phyloP scores from a whole-genome alignment of 345 rosid genomes.

The Hibiscus syriacus region DNA sequence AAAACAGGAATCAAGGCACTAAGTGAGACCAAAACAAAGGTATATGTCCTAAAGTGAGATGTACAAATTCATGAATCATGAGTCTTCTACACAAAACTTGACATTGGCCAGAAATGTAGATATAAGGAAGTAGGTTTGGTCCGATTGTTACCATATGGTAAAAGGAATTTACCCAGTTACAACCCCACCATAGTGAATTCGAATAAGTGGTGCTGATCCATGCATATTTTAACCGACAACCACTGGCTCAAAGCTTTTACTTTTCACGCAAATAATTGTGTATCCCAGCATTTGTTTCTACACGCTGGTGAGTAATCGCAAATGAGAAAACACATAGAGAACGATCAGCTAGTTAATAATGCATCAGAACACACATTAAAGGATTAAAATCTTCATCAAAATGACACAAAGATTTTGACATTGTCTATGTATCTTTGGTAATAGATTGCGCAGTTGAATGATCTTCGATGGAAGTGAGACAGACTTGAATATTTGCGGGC shows the following conservation, averaged over 20 bases:
- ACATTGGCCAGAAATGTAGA: too few relatives aligned
- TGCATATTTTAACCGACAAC: not conserved
- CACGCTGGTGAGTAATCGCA: not conserved
- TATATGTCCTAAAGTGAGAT: not conserved
- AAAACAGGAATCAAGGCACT: not conserved
- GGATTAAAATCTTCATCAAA: not conserved
- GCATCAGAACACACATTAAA: not conserved
- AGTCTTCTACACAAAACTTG: not conserved
- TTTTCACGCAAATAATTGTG: not conserved
- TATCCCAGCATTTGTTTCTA: not conserved
- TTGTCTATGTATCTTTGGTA: too few relatives aligned
- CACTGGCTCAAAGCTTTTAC: not conserved
- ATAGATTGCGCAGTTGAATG: too few relatives aligned
- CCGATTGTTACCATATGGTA: not conserved
- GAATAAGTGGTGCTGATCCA: not conserved
- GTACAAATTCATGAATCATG: not conserved
- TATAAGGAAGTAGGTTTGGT: not conserved
- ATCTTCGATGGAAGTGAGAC: too few relatives aligned
- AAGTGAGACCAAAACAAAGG: not conserved
- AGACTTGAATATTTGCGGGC: too few relatives aligned
- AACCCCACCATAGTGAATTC: not conserved
- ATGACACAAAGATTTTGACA: not conserved
- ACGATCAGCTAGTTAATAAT: not conserved
- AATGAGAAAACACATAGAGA: not conserved
- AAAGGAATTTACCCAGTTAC: not conserved